phyloP scores from a whole-genome alignment of 192 early-diverging fungal genomes.

The Gamsiella multidivaricata region DNA sequence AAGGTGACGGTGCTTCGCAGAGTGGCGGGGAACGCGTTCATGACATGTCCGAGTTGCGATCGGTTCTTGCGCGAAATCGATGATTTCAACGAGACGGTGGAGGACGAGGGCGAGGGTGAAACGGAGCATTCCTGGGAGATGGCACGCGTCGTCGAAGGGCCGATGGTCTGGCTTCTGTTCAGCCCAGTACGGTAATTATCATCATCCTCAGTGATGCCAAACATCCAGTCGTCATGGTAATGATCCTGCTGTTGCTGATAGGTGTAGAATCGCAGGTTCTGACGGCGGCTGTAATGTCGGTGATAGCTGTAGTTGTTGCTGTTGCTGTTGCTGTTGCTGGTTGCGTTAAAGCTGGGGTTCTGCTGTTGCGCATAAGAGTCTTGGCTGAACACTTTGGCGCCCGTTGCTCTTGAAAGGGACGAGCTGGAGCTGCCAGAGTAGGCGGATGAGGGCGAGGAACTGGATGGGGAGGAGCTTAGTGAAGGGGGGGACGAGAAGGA shows the following conservation, averaged over 20 bases:
- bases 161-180: background rate
- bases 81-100: constrained; percentile 14
- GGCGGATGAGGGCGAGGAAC: constrained; percentile 24
- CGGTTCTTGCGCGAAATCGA: constrained; percentile 8
- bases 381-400: constrained; percentile 5
- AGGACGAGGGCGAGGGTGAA: background rate
- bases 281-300: constrained; percentile 22
- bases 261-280: constrained; percentile 11
- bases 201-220: constrained; percentile 36
- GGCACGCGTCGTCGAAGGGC: constrained; percentile 3
- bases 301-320: constrained; percentile 29
- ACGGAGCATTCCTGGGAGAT: constrained; percentile 13
- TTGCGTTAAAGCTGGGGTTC: background rate
- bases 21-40: background rate
- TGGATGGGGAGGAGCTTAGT: constrained; percentile 14
- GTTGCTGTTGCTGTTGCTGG: background rate
- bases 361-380: constrained; percentile 7
- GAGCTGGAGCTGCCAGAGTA: constrained; percentile 16
- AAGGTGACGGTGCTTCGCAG: constrained; percentile 25
- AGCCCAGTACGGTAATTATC: background rate
- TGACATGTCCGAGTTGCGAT: background rate
- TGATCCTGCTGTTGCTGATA: constrained; percentile 16
- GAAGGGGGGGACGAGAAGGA: constrained; percentile 18
- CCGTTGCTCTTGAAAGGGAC: constrained; percentile 26
- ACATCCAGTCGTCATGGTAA: constrained; percentile 34